phyloP scores from a whole-genome alignment of 1,139 yeast genomes.

The Saccharomyces uvarum region DNA sequence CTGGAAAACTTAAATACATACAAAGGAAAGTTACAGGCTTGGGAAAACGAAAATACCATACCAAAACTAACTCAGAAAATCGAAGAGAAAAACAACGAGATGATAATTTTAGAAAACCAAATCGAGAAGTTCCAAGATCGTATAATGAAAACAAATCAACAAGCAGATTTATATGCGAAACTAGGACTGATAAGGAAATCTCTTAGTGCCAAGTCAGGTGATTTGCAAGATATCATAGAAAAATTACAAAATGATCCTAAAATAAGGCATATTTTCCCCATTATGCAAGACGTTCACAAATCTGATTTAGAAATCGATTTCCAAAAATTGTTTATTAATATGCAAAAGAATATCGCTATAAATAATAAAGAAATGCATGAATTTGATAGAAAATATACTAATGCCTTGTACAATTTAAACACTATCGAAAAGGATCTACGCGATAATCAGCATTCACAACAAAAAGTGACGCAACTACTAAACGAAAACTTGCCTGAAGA shows the following conservation, averaged over 20 bases:
- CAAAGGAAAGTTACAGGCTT: constrained; percentile 32
- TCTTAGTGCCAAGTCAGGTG: constrained; percentile 13
- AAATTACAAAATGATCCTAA: constrained; percentile 14
- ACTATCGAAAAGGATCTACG: constrained; percentile 16
- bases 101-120: constrained; percentile 43
- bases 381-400: constrained; percentile 13
- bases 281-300: background rate
- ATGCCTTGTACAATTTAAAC: constrained; percentile 14
- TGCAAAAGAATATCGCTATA: constrained; percentile 18
- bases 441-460: constrained; percentile 4
- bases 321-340: constrained; percentile 14
- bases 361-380: constrained; percentile 14
- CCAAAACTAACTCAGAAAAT: constrained; percentile 36
- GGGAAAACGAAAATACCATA: constrained; percentile 32
- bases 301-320: constrained; percentile 20
- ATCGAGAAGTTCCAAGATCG: constrained; percentile 48
- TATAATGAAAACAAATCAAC: constrained; percentile 46
- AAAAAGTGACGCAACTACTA: constrained; percentile 9
- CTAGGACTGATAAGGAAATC: constrained; percentile 36
- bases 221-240: constrained; percentile 12
- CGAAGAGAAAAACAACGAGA: constrained; percentile 34
- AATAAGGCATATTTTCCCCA: constrained; percentile 1
- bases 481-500: constrained; percentile 34
- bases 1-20: constrained; percentile 12
- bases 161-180: constrained; percentile 52